phyloP scores from a whole-genome alignment of 2,329 filamentous ascomycete species.

The Boeremia lycopersici region DNA sequence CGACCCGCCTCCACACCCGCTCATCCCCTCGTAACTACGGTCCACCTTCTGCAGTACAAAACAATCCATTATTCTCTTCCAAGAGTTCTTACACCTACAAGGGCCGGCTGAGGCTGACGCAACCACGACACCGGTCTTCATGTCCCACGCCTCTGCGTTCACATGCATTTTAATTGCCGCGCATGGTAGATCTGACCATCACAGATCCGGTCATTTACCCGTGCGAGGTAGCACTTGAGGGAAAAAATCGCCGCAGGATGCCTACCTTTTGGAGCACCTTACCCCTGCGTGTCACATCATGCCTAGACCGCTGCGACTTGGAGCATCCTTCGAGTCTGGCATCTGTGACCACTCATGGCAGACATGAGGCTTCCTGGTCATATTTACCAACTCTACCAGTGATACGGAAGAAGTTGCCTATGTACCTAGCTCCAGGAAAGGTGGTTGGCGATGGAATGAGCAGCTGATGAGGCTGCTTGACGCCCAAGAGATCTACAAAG shows the following conservation, averaged over 20 bases:
- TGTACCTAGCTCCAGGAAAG: background rate
- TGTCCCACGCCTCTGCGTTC: background rate
- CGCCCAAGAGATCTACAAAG: conserved; percentile 26
- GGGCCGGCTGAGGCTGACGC: no score
- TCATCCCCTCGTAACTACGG: background rate
- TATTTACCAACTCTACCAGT: background rate
- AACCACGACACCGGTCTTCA: background rate
- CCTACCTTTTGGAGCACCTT: background rate
- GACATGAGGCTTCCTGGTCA: background rate
- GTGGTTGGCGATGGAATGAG: conserved; percentile 9
- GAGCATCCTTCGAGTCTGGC: background rate
- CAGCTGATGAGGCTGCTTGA: conserved; percentile 16
- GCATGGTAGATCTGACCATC: conserved; percentile 7
- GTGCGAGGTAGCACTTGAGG: conserved; percentile 14
- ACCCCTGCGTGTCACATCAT: conserved; percentile 5
- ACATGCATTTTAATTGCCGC: conserved; percentile 4
- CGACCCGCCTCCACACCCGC: conserved; percentile 12
- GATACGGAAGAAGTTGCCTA: background rate
- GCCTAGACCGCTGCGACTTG: background rate
- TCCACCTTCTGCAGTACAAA: background rate
- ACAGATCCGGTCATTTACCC: conserved; percentile 8
- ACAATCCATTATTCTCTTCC: no score
- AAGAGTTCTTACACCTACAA: no score
- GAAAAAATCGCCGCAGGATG: conserved; percentile 8
- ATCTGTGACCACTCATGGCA: background rate